Evolutionary conservation across 352 stramenopile genomes (phyloP), one percentile per base, ranked within the genome.

Genomic region (Pelagophyceae sp.): DNA sequence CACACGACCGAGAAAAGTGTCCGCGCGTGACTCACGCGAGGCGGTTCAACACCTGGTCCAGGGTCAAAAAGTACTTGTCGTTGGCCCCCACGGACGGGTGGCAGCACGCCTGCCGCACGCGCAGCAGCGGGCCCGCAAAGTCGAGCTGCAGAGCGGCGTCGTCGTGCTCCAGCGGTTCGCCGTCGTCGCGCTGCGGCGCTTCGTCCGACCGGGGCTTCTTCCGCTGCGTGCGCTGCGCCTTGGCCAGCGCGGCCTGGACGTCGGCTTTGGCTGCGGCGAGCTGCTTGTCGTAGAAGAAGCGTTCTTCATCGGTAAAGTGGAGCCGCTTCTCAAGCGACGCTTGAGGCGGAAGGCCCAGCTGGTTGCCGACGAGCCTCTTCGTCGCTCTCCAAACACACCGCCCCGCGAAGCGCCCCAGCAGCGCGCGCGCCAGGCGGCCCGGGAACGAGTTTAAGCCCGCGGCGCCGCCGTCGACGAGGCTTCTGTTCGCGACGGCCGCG

Each of bases 61-160:
- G 93, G 1, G 87, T 92, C 45, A 93, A 82, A 27, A 61, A 61
- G 15, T 76, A 51, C 29, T 76, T 38, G 29, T 71, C 50, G 38
- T 29, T n/a, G 31, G 80, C 77, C 37, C 86, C 84, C 25, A 97
- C 87, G 80, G 96, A 91, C 6, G 92, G 92, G 82, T 97, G 92
- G 63, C 91, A 96, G 77, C 92, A 97, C 1, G 94, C 87, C 78
- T 95, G 91, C 23, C 92, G 87, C 40, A 97, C 82, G 45, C 88
- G 79, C 29, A 96, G 83, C 15, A 97, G 75, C 27, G 88, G 86
- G 38, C 87, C 80, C 81, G 87, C 88, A 33, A 96, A 54, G n/a
- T 74, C 72, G 37, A 83, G 77, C 37, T 77, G 2, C n/a, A 67
- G 11, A 11, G 58, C 58, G 15, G 58, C 11, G 58, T n/a, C 58